Conservation (phyloP, 108 stramenopile genomes). For the Fragilaria radians region DNA sequence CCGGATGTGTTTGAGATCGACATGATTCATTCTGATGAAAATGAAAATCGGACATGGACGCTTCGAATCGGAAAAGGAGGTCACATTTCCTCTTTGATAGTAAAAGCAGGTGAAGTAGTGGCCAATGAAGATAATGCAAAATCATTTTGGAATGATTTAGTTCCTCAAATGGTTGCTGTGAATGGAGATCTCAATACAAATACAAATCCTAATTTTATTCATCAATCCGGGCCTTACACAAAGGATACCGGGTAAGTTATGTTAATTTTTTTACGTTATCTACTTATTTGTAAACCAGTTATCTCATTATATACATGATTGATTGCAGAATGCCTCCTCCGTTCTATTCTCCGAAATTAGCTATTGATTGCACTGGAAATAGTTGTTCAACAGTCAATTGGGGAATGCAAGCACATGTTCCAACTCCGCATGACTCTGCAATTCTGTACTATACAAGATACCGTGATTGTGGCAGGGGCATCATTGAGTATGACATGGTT, state of each 20-base stretch:
- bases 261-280: too few relatives aligned
- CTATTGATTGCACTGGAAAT: neutral
- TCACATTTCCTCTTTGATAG: neutral
- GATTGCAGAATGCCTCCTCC: neutral
- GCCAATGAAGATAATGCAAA: neutral
- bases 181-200: too few relatives aligned
- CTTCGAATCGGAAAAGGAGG: slow-evolving; percentile 2
- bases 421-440: neutral
- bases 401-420: neutral
- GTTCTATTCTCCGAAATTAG: neutral
- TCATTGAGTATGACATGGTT: neutral
- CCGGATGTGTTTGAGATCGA: neutral
- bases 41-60: neutral
- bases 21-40: neutral
- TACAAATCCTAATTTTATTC: too few relatives aligned
- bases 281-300: too few relatives aligned
- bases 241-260: too few relatives aligned
- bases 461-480: neutral
- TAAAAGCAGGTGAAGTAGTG: neutral
- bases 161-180: neutral
- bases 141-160: neutral
- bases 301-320: neutral
- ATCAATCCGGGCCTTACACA: slow-evolving; percentile 1
- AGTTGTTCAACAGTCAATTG: neutral
- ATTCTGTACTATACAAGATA: neutral